These are phyloP conservation scores for Batkoa obscura DNA, from an alignment of 371 early-diverging fungal species.

Conservation along the genomic window DNA sequence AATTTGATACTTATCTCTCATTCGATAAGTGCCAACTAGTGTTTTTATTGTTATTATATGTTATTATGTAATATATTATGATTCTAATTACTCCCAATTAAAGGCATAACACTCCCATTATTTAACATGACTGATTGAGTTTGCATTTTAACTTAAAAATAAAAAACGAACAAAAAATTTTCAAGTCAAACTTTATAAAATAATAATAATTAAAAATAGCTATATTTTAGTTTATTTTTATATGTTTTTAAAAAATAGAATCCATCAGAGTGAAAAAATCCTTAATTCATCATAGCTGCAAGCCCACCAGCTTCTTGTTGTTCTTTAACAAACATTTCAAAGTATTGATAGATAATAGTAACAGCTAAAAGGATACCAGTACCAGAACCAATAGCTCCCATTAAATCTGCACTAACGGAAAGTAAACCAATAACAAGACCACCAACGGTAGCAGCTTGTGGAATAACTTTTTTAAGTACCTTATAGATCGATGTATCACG, in stretches of 20 bases:
- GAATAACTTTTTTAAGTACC: slow-evolving; percentile 97
- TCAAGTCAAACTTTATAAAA: no score
- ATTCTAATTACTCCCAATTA: background rate
- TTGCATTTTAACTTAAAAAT: no score
- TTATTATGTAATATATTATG: background rate
- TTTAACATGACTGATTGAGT: no score
- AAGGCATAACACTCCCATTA: background rate
- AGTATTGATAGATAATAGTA: slow-evolving; percentile 98
- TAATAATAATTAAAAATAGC: no score
- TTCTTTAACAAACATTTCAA: slow-evolving; percentile 95
- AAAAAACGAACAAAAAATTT: no score
- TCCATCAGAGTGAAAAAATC: no score
- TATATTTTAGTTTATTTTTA: no score
- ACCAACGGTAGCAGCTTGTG: slow-evolving; percentile 87
- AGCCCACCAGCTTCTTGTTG: slow-evolving; percentile 6
- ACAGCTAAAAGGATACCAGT: slow-evolving; percentile 98
- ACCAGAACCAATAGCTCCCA: slow-evolving; percentile 95
- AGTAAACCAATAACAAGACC: slow-evolving; percentile 93
- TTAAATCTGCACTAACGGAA: slow-evolving; percentile 86
- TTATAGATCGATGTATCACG: slow-evolving; percentile 94
- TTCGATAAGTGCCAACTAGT: slow-evolving; percentile 51
- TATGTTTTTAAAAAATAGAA: no score
- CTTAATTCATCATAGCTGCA: slow-evolving; percentile 2
- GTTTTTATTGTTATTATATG: background rate
- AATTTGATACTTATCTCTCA: slow-evolving; percentile 26